Conservation (phyloP, 2,329 filamentous ascomycete species). For the Domatiomyces globalis region DNA sequence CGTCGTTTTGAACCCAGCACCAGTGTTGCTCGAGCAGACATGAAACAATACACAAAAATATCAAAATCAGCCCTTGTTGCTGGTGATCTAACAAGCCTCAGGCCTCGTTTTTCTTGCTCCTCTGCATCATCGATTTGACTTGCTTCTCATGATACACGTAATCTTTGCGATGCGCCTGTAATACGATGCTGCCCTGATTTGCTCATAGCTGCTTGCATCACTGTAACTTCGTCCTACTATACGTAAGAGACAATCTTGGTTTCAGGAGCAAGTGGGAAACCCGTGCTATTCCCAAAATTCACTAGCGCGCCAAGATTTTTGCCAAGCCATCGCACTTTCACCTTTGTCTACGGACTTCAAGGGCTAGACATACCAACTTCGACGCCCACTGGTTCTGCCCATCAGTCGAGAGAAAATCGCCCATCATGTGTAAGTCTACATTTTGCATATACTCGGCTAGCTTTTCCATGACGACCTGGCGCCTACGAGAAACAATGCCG, state of each 20-base stretch:
- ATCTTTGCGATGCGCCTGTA: too few species aligned
- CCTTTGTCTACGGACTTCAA: neutral
- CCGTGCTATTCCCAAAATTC: neutral
- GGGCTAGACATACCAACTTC: neutral
- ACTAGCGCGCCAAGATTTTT: neutral
- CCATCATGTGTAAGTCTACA: constrained; percentile 36
- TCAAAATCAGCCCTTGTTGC: too few species aligned
- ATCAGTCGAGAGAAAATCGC: constrained; percentile 23
- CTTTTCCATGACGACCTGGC: neutral
- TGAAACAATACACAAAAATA: too few species aligned
- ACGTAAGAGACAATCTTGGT: neutral
- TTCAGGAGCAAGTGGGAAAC: neutral
- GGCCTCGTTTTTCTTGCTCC: too few species aligned
- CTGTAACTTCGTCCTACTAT: too few species aligned
- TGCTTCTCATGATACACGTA: too few species aligned
- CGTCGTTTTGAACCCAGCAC: too few species aligned
- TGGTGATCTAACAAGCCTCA: too few species aligned
- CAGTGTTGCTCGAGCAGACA: too few species aligned
- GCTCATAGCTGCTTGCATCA: too few species aligned
- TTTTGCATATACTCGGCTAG: constrained; percentile 12
- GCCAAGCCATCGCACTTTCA: neutral
- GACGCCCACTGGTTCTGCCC: neutral
- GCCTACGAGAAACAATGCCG: neutral
- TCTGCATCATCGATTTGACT: too few species aligned
- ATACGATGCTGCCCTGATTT: too few species aligned